Evolutionary conservation across 2,329 filamentous ascomycete genomes (phyloP).

Genomic region (Sporothrix schenckii): DNA sequence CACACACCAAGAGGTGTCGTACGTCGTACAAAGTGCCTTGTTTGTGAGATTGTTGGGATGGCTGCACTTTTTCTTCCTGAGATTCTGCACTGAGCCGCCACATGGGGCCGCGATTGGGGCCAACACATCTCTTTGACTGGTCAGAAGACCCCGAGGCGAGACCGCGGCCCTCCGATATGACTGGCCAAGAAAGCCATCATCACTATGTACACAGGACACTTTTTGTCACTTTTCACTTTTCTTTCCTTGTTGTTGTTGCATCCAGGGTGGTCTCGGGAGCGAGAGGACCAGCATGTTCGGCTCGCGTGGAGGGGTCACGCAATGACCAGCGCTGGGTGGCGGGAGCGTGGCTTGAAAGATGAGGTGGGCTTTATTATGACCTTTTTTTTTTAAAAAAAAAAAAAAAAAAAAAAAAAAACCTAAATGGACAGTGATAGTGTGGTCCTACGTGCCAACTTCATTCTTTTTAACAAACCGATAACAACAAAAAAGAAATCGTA

Average conservation of each 20-base stretch:
- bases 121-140: constrained; percentile 14
- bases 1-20: too few species aligned
- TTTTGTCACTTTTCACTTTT: neutral
- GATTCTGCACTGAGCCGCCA: constrained; percentile 12
- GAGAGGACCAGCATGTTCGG: constrained; percentile 13
- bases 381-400: too few species aligned
- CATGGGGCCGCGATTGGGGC: constrained; percentile 16
- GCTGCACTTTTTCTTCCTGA: neutral
- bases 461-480: too few species aligned
- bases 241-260: neutral
- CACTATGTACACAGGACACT: neutral
- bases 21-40: neutral
- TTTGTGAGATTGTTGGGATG: constrained; percentile 3
- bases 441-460: too few species aligned
- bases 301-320: neutral
- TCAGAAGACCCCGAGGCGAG: constrained; percentile 13
- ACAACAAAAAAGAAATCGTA: too few species aligned
- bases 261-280: constrained; percentile 18
- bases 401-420: too few species aligned
- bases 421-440: too few species aligned
- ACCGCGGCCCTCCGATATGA: neutral
- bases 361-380: neutral
- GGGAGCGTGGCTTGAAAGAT: neutral
- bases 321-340: neutral
- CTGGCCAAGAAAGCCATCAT: constrained; percentile 7